Conservation (phyloP, 306 rosid species). For the Mucuna pruriens region DNA sequence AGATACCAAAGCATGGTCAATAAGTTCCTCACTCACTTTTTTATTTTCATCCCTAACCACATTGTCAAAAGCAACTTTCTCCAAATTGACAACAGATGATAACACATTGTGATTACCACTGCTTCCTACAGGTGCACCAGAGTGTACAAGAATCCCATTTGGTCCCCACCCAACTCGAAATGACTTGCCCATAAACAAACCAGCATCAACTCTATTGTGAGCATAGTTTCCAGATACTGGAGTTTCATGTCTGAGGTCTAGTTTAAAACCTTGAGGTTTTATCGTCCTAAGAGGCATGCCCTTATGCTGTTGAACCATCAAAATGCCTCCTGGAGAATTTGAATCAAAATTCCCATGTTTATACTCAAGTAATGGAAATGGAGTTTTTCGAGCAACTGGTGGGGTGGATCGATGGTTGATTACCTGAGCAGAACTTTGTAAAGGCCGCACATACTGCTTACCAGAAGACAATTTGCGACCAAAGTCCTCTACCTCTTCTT, state of each 20-base stretch:
- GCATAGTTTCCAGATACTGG: slow-evolving; percentile 66
- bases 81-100: slow-evolving; percentile 81
- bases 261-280: slow-evolving; percentile 75
- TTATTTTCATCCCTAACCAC: slow-evolving; percentile 84
- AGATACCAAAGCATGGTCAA: slow-evolving; percentile 68
- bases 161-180: slow-evolving; percentile 99
- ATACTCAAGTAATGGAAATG: slow-evolving; percentile 87
- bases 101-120: slow-evolving; percentile 53
- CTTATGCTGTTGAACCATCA: slow-evolving; percentile 85
- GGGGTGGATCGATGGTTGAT: slow-evolving; percentile 60
- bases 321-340: slow-evolving; percentile 69
- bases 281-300: slow-evolving; percentile 57
- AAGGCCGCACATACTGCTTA: slow-evolving; percentile 58
- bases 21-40: slow-evolving; percentile 73
- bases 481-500: slow-evolving; percentile 58
- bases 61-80: slow-evolving; percentile 89
- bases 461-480: slow-evolving; percentile 49
- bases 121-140: slow-evolving; percentile 74
- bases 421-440: slow-evolving; percentile 58
- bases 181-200: slow-evolving; percentile 94
- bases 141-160: slow-evolving; percentile 84
- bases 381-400: slow-evolving; percentile 70
- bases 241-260: slow-evolving; percentile 78
- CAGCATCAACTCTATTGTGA: slow-evolving; percentile 87
- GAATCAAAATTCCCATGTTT: slow-evolving; percentile 79